A percentile compares a stretch with the other conserved stretches of the same genome.
Conservation (phyloP, 495 filamentous ascomycete genomes). For the Xanthoparmelia taractica region DNA sequence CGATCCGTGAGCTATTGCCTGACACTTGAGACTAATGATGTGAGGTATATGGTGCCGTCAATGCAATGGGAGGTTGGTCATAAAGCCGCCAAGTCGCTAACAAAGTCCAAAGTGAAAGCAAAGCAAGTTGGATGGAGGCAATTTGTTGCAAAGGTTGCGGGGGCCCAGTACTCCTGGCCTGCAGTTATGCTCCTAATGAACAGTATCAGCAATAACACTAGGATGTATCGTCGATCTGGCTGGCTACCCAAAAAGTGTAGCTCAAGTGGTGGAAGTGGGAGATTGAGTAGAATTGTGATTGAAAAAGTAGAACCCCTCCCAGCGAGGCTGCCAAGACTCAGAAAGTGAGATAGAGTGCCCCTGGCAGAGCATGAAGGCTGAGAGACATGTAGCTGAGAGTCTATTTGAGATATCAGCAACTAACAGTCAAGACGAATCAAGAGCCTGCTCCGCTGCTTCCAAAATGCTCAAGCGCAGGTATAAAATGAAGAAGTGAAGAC, state of each 20-base stretch:
- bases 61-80: not conserved
- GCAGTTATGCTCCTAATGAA: not conserved
- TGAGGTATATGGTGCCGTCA: not conserved
- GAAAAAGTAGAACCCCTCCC: not conserved
- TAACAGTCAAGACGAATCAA: not conserved
- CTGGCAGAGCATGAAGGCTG: not conserved
- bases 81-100: not conserved
- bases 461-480: not conserved
- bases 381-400: not conserved
- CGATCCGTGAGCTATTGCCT: not conserved
- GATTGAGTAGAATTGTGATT: not conserved
- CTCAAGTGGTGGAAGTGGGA: not conserved
- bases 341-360: not conserved
- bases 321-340: not conserved
- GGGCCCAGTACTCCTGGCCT: not conserved
- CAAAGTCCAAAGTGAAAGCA: not conserved
- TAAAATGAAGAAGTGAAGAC: not conserved
- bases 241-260: not conserved
- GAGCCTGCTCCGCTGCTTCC: not conserved
- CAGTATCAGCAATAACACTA: not conserved
- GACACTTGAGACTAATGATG: not conserved
- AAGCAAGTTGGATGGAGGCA: not conserved
- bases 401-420: no score
- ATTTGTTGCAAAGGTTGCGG: not conserved
- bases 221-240: not conserved